Base-by-base conservation (phyloP, 768 basidiomycete genomes). In the Lactarius hatsudake region DNA sequence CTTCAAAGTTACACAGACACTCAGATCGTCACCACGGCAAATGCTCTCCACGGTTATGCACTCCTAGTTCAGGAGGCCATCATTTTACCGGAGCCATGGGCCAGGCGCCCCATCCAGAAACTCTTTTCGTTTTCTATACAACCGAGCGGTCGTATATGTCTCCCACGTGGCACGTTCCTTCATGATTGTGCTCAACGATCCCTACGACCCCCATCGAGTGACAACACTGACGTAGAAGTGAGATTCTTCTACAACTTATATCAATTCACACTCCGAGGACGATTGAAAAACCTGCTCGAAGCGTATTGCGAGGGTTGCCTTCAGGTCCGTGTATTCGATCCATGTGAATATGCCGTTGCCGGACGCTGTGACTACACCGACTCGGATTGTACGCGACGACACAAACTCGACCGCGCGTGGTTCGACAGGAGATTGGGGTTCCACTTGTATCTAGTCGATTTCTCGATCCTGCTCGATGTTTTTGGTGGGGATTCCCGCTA, bases 371-470 rank as follows among this genome's bases (percentile, higher is more conserved):
- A 69, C 23, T 51, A 34, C 18, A 42, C 12, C 2, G 48, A 34
- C 2, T 6, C 8, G 5, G 32, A 34, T 9, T 71, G 70, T 42
- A 43, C 48, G 43, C 56, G 61, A n/a, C 60, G 48, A 13, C 70
- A 71, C 38, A 32, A 40, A 23, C 45, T 71, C 26, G 53, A 62
- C 32, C 34, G 32, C 5, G 3, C 43, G 15, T 71, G 70, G 68
- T 71, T 69, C 34, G 45, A 69, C 8, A 57, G 12, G 58, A 59
- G 64, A 26, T 30, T 71, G 17, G n/a, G 34, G n/a, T 71, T 71
- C 42, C 68, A 69, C 62, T 0, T 71, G 45, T 55, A 28, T 32
- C 70, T 69, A 28, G 51, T 69, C 48, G 38, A 48, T 7, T 56
- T 71, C 15, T 40, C 69, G 26, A 5, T 42, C 43, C 30, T 45